A percentile compares a stretch with the other conserved stretches of the same genome.
phyloP scores from a whole-genome alignment of 2,329 filamentous ascomycete species.

The Juglanconis juglandina region DNA sequence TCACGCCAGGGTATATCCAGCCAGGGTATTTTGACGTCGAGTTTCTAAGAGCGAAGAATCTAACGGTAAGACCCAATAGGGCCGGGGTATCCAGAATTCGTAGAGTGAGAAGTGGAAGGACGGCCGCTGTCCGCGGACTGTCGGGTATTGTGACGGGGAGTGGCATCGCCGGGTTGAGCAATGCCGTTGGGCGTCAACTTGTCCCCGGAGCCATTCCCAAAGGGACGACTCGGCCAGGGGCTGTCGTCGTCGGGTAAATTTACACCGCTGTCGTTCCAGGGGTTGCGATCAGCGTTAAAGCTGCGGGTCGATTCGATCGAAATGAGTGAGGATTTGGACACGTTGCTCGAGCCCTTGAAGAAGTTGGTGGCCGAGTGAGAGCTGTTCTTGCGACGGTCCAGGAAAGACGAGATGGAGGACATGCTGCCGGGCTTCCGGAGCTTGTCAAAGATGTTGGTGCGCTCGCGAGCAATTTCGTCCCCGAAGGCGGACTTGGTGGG shows the following conservation, averaged over 20 bases:
- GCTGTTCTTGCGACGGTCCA: conserved; percentile 92
- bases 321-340: conserved; percentile 91
- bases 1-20: conserved; percentile 65
- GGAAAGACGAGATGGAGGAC: conserved; percentile 91
- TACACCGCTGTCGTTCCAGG: conserved; percentile 96
- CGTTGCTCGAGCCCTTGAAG: conserved; percentile 88
- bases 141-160: conserved; percentile 77
- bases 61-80: conserved; percentile 89
- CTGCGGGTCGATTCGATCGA: conserved; percentile 94
- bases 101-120: conserved; percentile 92
- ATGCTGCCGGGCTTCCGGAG: conserved; percentile 93
- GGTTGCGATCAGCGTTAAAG: conserved; percentile 85
- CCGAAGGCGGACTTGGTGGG: conserved; percentile 82
- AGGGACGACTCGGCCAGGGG: conserved; percentile 59
- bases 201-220: conserved; percentile 62
- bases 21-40: conserved; percentile 49
- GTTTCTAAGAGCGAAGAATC: conserved; percentile 46
- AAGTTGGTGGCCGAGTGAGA: conserved; percentile 78
- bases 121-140: conserved; percentile 88
- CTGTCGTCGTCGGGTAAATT: conserved; percentile 88
- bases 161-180: conserved; percentile 74
- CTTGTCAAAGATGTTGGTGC: conserved; percentile 82
- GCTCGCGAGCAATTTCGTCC: conserved; percentile 75
- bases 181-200: conserved; percentile 57
- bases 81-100: conserved; percentile 92